phyloP scores from a whole-genome alignment of 164 flowering plant genomes.

The Tetrastigma voinierianum region DNA sequence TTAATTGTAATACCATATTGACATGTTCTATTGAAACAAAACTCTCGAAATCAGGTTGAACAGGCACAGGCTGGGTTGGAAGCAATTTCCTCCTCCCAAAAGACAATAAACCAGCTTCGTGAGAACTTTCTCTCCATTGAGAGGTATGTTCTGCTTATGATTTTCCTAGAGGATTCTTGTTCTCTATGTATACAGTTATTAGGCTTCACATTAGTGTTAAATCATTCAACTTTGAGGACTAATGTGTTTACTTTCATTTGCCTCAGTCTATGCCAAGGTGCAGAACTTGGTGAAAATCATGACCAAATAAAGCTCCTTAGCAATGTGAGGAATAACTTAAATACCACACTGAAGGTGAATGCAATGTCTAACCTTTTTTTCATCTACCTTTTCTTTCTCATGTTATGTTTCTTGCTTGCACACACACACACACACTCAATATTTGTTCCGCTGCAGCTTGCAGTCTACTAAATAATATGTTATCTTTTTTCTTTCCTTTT shows the following conservation, averaged over 20 bases:
- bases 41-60: conserved; percentile 64
- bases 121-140: conserved; percentile 86
- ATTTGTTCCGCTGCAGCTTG: too few species aligned
- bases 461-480: too few species aligned
- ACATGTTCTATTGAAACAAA: neutral
- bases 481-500: too few species aligned
- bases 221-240: too few species aligned
- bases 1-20: too few species aligned
- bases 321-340: conserved; percentile 92
- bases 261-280: conserved; percentile 89
- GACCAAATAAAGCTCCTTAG: conserved; percentile 98
- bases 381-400: neutral
- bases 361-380: neutral
- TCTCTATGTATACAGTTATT: neutral
- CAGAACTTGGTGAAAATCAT: conserved; percentile 91
- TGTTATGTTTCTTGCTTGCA: too few species aligned
- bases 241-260: conserved; percentile 3
- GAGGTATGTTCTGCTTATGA: conserved; percentile 44
- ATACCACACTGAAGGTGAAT: conserved; percentile 87
- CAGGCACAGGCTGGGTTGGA: conserved; percentile 85
- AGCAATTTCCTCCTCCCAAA: conserved; percentile 76
- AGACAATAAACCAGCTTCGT: conserved; percentile 65
- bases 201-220: too few species aligned
- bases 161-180: neutral
- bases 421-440: too few species aligned